phyloP scores from a whole-genome alignment of 2,329 filamentous ascomycete genomes.

The Colletotrichum chrysophilum region DNA sequence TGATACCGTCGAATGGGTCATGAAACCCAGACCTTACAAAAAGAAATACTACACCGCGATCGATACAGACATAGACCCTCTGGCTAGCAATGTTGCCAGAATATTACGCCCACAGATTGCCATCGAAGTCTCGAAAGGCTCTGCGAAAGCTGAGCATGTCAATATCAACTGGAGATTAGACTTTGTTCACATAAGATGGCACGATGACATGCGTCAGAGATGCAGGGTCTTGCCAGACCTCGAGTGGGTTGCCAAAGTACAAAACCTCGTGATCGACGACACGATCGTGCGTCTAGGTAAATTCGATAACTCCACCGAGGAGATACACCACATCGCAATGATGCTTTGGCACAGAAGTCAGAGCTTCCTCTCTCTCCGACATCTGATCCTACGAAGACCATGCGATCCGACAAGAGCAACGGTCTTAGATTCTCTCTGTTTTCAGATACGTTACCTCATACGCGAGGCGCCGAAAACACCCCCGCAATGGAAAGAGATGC shows the following conservation, averaged over 20 bases:
- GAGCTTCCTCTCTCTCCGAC: background rate
- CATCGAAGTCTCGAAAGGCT: background rate
- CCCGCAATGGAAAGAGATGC: background rate
- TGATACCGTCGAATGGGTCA: background rate
- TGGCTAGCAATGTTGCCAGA: background rate
- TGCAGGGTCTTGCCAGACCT: background rate
- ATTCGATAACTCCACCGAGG: background rate
- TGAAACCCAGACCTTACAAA: background rate
- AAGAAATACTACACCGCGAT: background rate
- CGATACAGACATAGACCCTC: background rate
- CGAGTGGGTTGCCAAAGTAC: background rate
- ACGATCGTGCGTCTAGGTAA: accelerated
- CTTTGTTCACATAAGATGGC: background rate
- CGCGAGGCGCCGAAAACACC: background rate
- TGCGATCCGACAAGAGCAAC: accelerated
- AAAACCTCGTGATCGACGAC: background rate
- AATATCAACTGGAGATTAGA: background rate
- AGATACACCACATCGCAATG: background rate
- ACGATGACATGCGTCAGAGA: accelerated
- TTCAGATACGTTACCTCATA: accelerated
- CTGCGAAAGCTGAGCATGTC: background rate
- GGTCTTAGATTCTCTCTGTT: background rate
- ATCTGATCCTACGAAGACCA: background rate
- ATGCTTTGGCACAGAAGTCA: accelerated
- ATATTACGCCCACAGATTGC: accelerated